These are phyloP conservation scores for Apophysomyces ossiformis DNA, from an alignment of 371 early-diverging fungal species.

Conservation along the genomic window DNA sequence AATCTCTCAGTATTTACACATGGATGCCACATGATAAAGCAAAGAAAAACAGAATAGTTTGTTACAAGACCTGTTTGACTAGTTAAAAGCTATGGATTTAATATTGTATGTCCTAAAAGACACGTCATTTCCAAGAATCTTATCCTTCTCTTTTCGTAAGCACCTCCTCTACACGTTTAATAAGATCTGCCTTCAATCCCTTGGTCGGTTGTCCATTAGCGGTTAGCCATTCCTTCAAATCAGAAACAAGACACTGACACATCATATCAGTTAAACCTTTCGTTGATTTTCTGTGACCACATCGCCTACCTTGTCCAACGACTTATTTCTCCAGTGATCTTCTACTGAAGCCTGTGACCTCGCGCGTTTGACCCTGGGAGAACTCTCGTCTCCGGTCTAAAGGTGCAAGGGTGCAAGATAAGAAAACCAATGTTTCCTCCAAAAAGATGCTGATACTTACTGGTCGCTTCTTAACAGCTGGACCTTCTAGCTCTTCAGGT, in stretches of 20 bases:
- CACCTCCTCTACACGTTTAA: conserved; percentile 42
- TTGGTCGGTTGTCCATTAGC: conserved; percentile 37
- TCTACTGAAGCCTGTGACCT: conserved; percentile 6
- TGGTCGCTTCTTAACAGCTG: background rate
- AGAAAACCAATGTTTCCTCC: background rate
- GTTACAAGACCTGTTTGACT: too few relatives aligned
- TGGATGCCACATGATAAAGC: too few relatives aligned
- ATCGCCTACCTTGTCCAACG: conserved; percentile 13
- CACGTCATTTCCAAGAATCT: background rate
- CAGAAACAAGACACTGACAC: conserved; percentile 47
- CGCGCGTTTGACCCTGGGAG: conserved; percentile 5
- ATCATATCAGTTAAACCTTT: background rate
- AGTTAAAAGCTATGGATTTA: too few relatives aligned
- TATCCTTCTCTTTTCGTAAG: conserved; percentile 11
- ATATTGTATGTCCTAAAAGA: too few relatives aligned
- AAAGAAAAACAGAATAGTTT: too few relatives aligned
- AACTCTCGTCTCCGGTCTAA: background rate
- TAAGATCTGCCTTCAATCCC: conserved; percentile 55
- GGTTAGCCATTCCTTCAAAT: conserved; percentile 56
- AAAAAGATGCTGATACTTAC: background rate
- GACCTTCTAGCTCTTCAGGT: background rate
- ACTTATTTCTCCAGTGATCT: conserved; percentile 11
- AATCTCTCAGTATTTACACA: too few relatives aligned
- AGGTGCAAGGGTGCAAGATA: background rate
- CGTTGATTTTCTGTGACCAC: background rate